Conservation (phyloP, 2,329 filamentous ascomycete species). For the Aspergillus intermedius region DNA sequence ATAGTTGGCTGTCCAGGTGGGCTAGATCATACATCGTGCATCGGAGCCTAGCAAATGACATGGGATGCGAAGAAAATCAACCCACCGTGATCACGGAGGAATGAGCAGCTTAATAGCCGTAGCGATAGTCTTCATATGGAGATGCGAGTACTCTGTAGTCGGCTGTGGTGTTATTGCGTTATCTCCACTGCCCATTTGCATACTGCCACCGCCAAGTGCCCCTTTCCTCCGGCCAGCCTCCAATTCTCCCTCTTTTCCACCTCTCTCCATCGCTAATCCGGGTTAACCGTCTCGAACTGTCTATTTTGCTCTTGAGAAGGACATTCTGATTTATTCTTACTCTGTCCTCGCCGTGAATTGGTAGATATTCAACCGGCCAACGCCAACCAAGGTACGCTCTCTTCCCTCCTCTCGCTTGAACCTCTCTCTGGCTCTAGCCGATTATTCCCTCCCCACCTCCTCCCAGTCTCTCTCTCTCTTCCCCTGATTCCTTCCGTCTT, state of each 20-base stretch:
- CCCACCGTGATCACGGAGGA: neutral
- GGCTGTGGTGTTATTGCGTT: neutral
- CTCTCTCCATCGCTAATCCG: conserved; percentile 2
- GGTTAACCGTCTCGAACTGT: neutral
- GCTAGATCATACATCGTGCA: too few relatives aligned
- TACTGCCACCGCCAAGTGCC: conserved; percentile 1
- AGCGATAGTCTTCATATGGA: too few relatives aligned
- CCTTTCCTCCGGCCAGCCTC: conserved; percentile 6
- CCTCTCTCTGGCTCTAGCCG: neutral
- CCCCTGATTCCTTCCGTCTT: neutral
- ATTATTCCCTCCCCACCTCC: neutral
- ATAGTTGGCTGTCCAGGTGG: too few relatives aligned
- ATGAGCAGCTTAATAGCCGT: too few relatives aligned
- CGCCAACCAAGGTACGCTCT: neutral
- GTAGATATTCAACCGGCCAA: too few relatives aligned
- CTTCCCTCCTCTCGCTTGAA: neutral
- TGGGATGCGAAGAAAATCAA: neutral
- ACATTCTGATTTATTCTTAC: too few relatives aligned
- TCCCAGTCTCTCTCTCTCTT: neutral
- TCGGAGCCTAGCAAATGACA: neutral
- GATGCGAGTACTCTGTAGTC: neutral
- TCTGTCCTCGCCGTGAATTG: neutral
- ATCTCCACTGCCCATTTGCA: neutral
- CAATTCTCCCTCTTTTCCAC: conserved; percentile 5
- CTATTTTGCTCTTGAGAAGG: neutral